Conservation (phyloP, 2,329 filamentous ascomycete genomes). For the Alternaria gansuensis region DNA sequence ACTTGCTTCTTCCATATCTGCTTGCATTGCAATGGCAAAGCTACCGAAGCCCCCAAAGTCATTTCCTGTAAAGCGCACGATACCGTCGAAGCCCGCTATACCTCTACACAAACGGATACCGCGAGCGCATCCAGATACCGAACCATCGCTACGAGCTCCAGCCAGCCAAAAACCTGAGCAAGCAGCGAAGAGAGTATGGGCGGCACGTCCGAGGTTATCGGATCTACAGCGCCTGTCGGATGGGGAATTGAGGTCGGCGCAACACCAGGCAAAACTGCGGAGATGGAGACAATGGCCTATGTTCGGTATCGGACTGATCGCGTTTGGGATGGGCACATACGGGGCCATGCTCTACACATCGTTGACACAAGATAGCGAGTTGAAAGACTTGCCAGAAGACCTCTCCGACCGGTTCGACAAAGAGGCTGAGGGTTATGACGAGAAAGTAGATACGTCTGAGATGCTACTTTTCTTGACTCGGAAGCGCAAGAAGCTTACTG, state of each 20-base stretch:
- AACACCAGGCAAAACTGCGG: slow-evolving; percentile 40
- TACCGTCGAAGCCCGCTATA: slow-evolving; percentile 31
- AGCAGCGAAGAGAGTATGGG: slow-evolving; percentile 36
- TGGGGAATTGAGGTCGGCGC: slow-evolving; percentile 37
- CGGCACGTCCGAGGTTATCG: slow-evolving; percentile 35
- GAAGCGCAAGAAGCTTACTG: slow-evolving; percentile 53
- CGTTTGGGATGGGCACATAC: slow-evolving; percentile 55
- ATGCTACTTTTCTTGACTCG: slow-evolving; percentile 53
- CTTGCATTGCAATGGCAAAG: slow-evolving; percentile 45
- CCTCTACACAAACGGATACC: slow-evolving; percentile 32
- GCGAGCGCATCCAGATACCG: slow-evolving; percentile 20
- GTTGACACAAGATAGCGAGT: slow-evolving; percentile 37
- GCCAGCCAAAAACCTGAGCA: slow-evolving; percentile 29
- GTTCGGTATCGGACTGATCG: slow-evolving; percentile 46
- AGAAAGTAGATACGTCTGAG: slow-evolving; percentile 58
- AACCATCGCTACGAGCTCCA: slow-evolving; percentile 24
- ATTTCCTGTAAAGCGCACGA: slow-evolving; percentile 31
- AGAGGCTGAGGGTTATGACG: slow-evolving; percentile 57
- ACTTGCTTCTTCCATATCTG: slow-evolving; percentile 11
- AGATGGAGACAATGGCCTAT: slow-evolving; percentile 47
- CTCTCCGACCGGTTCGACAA: slow-evolving; percentile 58
- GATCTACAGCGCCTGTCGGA: slow-evolving; percentile 42
- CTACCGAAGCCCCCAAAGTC: slow-evolving; percentile 41
- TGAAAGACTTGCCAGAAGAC: slow-evolving; percentile 50
- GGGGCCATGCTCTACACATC: slow-evolving; percentile 49